A percentile compares a stretch with the other conserved stretches of the same genome.
phyloP scores from a whole-genome alignment of 257 asterid species.

The Ballota nigra region DNA sequence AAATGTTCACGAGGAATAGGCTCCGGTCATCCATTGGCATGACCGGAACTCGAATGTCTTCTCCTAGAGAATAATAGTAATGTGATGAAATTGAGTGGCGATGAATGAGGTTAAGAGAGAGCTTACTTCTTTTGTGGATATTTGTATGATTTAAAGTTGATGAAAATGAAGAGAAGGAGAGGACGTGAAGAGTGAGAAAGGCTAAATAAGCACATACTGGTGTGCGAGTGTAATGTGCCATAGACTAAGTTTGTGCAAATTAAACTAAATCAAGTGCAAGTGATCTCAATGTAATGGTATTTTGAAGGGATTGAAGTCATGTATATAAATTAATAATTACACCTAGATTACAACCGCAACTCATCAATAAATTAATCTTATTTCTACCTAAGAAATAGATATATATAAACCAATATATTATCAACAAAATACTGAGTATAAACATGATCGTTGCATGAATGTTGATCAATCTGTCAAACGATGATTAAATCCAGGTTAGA shows the following conservation, averaged over 20 bases:
- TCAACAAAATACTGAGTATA: background rate
- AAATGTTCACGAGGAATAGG: background rate
- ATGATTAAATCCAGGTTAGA: background rate
- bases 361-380: background rate
- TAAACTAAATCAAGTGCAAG: background rate
- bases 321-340: background rate
- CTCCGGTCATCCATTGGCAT: slow-evolving; percentile 1
- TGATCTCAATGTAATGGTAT: background rate
- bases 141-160: background rate
- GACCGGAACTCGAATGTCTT: background rate
- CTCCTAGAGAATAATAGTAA: background rate
- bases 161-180: background rate
- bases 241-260: background rate
- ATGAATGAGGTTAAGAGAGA: background rate
- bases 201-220: background rate
- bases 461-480: background rate
- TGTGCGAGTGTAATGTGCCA: background rate
- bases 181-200: background rate
- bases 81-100: slow-evolving; percentile 1
- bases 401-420: background rate
- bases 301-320: background rate
- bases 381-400: background rate
- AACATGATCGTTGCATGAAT: background rate
- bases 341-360: slow-evolving; percentile 1
- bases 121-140: background rate